Conservation (phyloP, 805 yeast genomes). For the Nakazawaea wyomingensis region DNA sequence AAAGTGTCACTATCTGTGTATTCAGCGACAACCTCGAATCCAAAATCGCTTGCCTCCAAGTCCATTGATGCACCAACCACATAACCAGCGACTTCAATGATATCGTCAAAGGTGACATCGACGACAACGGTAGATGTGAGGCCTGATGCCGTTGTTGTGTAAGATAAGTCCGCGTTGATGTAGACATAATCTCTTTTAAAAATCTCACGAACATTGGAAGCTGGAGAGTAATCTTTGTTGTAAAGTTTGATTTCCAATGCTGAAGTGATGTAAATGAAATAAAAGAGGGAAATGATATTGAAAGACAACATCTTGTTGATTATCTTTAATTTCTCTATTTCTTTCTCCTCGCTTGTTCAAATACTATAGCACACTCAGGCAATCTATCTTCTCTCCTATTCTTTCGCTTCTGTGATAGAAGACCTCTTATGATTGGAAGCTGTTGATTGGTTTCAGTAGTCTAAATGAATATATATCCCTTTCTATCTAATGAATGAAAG, state of each 20-base stretch:
- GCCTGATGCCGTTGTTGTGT: conserved; percentile 7
- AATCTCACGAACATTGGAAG: background rate
- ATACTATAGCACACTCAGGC: conserved; percentile 1
- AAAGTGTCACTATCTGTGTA: conserved; percentile 2
- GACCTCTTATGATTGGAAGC: too few species aligned
- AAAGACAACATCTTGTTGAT: background rate
- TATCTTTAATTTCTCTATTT: background rate
- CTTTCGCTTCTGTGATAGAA: too few species aligned
- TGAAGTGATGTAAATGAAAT: background rate
- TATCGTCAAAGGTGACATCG: conserved; percentile 4
- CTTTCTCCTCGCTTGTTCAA: background rate
- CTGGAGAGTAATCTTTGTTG: conserved; percentile 5
- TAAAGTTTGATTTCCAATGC: conserved; percentile 9
- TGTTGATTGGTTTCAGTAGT: too few species aligned
- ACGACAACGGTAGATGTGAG: conserved; percentile 9
- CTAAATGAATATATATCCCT: background rate
- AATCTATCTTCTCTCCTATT: too few species aligned
- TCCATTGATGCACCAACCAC: conserved; percentile 3
- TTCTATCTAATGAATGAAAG: background rate
- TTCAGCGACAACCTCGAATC: conserved; percentile 8
- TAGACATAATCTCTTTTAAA: conserved; percentile 8
- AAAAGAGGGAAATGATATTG: background rate
- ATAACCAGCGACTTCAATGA: conserved; percentile 6
- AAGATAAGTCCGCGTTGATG: conserved; percentile 1
- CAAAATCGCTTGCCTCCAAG: conserved; percentile 7